Base-by-base conservation (phyloP, 805 yeast species). In the Kazachstania psychrophila region DNA sequence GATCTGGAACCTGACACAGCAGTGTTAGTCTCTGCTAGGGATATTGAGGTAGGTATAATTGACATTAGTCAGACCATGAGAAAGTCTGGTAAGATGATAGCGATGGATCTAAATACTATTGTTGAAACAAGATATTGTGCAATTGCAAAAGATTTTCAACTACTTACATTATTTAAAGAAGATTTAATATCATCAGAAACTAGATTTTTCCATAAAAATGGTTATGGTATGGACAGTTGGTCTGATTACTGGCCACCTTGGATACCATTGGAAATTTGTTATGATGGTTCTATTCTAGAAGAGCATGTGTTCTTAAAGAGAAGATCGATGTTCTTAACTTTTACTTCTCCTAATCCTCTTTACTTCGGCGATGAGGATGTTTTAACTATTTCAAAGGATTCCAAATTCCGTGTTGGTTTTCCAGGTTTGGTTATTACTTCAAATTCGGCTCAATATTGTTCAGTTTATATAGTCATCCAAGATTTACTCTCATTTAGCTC, bases 261-360 rank as follows among this genome's bases (percentile, higher is more conserved):
- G 69, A 47, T 79, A 15, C 82, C 83, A 0, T 46, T 75, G 36
- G 87, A 79, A 51, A 66, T 74, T 47, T 74, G 80, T 49, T 73
- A 72, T 45, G 69, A 70, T 31, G 64, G 70, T 9, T 62, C 64
- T 0, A 33, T 61, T 5, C 51, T 77, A 35, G 58, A 58, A 4
- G 63, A 66, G 15, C 62, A 69, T 34, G 57, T 70, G 5, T 66
- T 78, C 27, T 61, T 77, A 24, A 69, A 72, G 39, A 64, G 73
- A 38, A 63, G 73, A 28, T 73, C 81, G 0, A 58, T 69, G 61
- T 77, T 72, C 2, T 40, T 73, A 17, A 58, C 73, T 2, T 61
- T 63, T 39, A 66, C 64, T 9, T 64, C 65, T 34, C 81, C 82
- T 1, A 77, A 79, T 48, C 60, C 62, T 36, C 54, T 78, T 29